These are phyloP conservation scores for Penicillium sp. DNA, from an alignment of 2,329 filamentous ascomycete genomes.

Conservation along the genomic window DNA sequence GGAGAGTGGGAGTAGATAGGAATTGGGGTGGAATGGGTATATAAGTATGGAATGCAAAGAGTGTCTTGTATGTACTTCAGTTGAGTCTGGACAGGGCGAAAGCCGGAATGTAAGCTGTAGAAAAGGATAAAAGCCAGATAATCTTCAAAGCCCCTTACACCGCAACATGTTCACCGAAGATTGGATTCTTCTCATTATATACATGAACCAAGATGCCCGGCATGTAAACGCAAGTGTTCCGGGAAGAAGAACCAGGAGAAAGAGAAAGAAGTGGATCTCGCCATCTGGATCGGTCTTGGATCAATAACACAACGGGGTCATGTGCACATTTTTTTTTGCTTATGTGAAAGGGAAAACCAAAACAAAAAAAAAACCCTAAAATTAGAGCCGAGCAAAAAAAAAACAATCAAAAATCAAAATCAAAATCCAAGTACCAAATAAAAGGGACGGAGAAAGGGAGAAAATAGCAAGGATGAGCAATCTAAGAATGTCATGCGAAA, in stretches of 20 bases:
- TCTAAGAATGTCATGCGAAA: constrained; percentile 1
- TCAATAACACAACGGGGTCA: constrained; percentile 7
- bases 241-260: background rate
- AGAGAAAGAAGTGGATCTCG: constrained; percentile 2
- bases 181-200: background rate
- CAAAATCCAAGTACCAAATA: no score
- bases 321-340: constrained; percentile 10
- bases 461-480: background rate
- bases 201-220: background rate
- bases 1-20: background rate
- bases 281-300: constrained; percentile 9
- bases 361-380: constrained; percentile 3
- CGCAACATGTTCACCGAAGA: constrained; percentile 8
- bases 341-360: background rate
- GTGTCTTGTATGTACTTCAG: no score
- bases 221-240: background rate
- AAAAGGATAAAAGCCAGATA: background rate
- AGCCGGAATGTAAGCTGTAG: constrained; percentile 2
- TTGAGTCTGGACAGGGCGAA: background rate
- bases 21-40: constrained; percentile 1
- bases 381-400: background rate
- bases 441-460: background rate
- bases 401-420: background rate
- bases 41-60: background rate
- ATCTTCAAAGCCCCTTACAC: background rate